Percentiles rank a stretch among this genome's conserved stretches.
Evolutionary conservation across 2,329 filamentous ascomycete genomes (phyloP).

Genomic region (Penicillium fuscoglaucum): DNA sequence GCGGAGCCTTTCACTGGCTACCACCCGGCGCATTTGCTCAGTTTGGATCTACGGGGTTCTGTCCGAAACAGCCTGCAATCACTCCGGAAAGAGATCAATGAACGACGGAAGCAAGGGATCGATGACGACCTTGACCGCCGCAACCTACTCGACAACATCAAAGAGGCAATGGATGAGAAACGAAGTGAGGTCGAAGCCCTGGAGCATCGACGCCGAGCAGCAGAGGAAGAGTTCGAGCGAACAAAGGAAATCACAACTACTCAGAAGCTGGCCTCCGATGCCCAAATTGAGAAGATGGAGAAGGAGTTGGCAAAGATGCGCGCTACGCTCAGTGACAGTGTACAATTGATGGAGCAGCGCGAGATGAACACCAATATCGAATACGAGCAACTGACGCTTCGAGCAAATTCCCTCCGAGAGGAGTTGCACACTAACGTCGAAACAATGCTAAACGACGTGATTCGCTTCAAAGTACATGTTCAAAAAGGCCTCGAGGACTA

Average conservation of each 20-base stretch:
- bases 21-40: constrained; percentile 83
- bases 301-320: constrained; percentile 96
- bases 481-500: constrained; percentile 92
- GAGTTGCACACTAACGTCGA: constrained; percentile 97
- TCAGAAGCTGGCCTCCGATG: constrained; percentile 83
- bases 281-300: constrained; percentile 98
- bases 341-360: constrained; percentile 88
- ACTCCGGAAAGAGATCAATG: constrained; percentile 88
- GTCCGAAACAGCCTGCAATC: constrained; percentile 76
- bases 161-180: constrained; percentile 96
- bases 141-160: constrained; percentile 89
- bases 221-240: constrained; percentile 91
- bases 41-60: constrained; percentile 79
- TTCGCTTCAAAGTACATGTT: constrained; percentile 97
- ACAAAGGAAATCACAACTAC: constrained; percentile 84
- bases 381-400: constrained; percentile 87
- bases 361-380: constrained; percentile 98
- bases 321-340: constrained; percentile 75
- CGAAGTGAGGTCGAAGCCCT: constrained; percentile 87
- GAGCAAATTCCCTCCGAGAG: constrained; percentile 81
- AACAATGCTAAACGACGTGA: constrained; percentile 92
- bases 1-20: constrained; percentile 83
- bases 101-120: constrained; percentile 75
- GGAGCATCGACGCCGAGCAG: constrained; percentile 81
- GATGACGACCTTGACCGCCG: constrained; percentile 94